Evolutionary conservation across 2,329 filamentous ascomycete genomes (phyloP).

Genomic region (Sporothrix humicola): DNA sequence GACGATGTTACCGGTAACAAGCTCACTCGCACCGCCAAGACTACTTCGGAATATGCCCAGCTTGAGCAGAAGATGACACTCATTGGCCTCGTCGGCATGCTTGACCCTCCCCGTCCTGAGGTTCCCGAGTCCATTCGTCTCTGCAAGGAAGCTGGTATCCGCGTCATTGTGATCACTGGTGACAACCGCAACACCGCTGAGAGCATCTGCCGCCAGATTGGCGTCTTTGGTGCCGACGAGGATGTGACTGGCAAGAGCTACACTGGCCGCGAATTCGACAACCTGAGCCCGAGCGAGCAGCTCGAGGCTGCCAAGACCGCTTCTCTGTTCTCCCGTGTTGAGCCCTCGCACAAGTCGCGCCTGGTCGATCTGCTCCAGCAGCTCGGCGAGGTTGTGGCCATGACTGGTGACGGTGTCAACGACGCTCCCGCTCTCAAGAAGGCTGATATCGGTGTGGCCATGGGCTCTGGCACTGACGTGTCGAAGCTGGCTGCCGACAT

Average conservation of each 20-base stretch:
- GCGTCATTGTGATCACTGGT: conserved; percentile 96
- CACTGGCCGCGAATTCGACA: conserved; percentile 94
- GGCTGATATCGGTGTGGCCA: conserved; percentile 97
- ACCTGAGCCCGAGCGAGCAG: conserved; percentile 77
- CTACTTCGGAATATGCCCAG: conserved; percentile 80
- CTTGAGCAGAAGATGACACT: conserved; percentile 95
- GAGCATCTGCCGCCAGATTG: conserved; percentile 96
- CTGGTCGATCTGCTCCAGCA: conserved; percentile 95
- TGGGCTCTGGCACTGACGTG: conserved; percentile 97
- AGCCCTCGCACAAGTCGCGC: conserved; percentile 96
- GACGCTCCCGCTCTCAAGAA: conserved; percentile 98
- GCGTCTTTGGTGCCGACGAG: conserved; percentile 77
- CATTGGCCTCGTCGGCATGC: conserved; percentile 91
- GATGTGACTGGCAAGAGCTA: conserved; percentile 90
- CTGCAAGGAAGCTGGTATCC: conserved; percentile 91
- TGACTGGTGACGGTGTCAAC: conserved; percentile 99
- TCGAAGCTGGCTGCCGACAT: conserved; percentile 97
- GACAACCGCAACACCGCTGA: conserved; percentile 98
- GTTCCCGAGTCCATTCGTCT: conserved; percentile 84
- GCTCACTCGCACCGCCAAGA: conserved; percentile 75
- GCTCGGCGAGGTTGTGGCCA: conserved; percentile 91
- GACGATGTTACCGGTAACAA: conserved; percentile 75
- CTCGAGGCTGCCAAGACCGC: conserved; percentile 82
- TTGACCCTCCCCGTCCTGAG: conserved; percentile 93
- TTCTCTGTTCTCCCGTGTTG: conserved; percentile 93